Conservation (phyloP, 2,329 filamentous ascomycete genomes). For the Fusarium marasasianum region DNA sequence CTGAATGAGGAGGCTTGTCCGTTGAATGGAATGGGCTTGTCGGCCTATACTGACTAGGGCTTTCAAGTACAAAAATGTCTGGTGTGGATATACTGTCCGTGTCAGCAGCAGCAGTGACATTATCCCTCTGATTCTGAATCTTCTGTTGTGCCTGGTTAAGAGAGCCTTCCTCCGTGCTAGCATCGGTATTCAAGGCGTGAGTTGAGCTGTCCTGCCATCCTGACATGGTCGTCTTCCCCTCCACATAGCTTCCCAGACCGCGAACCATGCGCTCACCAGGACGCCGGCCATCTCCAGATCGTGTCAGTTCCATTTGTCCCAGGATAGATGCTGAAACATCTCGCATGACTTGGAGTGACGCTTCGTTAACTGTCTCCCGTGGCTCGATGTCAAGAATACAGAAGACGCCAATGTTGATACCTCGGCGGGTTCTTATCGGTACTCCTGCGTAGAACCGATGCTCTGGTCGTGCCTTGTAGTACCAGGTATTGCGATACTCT, state of each 20-base stretch:
- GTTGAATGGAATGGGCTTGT: background rate
- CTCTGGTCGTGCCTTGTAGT: constrained; percentile 30
- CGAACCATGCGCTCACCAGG: constrained; percentile 51
- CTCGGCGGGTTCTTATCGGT: constrained; percentile 50
- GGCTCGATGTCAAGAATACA: constrained; percentile 43
- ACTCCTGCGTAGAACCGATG: constrained; percentile 53
- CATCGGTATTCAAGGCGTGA: background rate
- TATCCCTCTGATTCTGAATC: constrained; percentile 8
- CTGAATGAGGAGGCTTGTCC: background rate
- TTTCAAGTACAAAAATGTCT: constrained; percentile 19
- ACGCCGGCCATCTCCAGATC: constrained; percentile 39
- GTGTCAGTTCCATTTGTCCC: constrained; percentile 47
- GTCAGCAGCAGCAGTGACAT: background rate
- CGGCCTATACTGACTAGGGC: background rate
- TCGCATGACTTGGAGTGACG: constrained; percentile 41
- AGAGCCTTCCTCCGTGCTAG: constrained; percentile 9
- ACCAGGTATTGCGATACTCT: constrained; percentile 38
- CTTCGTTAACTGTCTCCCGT: constrained; percentile 37
- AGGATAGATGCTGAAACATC: constrained; percentile 47
- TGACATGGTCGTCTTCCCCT: constrained; percentile 46
- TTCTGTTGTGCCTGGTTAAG: constrained; percentile 16
- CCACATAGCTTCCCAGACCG: constrained; percentile 51
- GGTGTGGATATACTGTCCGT: background rate
- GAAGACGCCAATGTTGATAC: constrained; percentile 55
- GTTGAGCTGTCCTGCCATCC: constrained; percentile 25